Evolutionary conservation across 306 rosid genomes (phyloP), one percentile per base, ranked within the genome.

Genomic region (Gastrolobium villosum): DNA sequence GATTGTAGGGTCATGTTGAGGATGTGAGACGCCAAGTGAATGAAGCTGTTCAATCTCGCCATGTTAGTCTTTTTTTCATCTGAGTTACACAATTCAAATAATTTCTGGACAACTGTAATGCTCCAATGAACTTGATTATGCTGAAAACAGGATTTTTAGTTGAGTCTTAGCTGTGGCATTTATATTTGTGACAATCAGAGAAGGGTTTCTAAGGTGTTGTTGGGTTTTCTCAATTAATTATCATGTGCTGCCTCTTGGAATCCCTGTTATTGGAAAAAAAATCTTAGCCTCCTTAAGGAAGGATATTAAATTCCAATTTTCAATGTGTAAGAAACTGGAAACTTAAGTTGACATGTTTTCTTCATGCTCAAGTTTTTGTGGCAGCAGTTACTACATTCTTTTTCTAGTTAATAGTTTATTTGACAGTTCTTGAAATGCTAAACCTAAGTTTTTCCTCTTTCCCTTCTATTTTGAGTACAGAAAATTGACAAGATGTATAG

Each of bases 31-130:
- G 96, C 53, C 94, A 88, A 85, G 96, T 91, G 64, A 91, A 95
- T 52, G 99, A 95, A 91, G 97, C 97, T 80, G 88, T 93, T 85
- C 91, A 88, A 85, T 86, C 98, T 73, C 99, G 98, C 72, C 85
- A 89, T 84, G 99, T 95, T 65, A 86, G 99, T 93, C 13, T 82
- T 83, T 87, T 72, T 72, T 78, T 81, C 52, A 62, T 40, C 68
- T 43, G 4, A 28, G 70, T 57, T 81, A 44, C 81, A 3, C 74
- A 13, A 52, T 74, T 69, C 49, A 35, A 46, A 66, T 67, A 4
- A 46, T 78, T 43, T 54, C 4, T 81, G 46, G 54, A 44, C 53
- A 68, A 26, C 45, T 43, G 28, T 4, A 71, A 32, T 54, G 52
- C 68, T 62, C 49, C 73, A 68, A 8, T 71, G 52, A 60, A 78